Evolutionary conservation across 495 filamentous ascomycete species (phyloP), one percentile per base, ranked within the genome.

Genomic region (Tuber melanosporum): DNA sequence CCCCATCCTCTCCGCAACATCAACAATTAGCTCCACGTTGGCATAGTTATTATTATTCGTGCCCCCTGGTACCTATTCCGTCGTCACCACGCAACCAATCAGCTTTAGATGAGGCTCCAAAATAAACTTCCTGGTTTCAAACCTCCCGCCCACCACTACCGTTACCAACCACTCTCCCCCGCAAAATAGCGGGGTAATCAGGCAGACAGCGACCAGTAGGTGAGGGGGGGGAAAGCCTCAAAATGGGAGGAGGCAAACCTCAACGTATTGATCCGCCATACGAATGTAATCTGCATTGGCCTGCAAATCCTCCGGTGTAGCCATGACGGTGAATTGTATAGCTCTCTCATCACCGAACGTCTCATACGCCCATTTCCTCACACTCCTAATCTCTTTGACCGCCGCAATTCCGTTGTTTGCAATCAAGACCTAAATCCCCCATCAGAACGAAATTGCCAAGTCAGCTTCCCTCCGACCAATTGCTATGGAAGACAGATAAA

Each of bases 11-110:
- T 99, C 95, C n/a, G 95, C 95, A 84, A 99, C 90, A 87, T 99
- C 95, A 76, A 99, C 95, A 85, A 99, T 98, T 81, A 99, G 88
- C 87, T 99, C 95, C 71, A 99, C 95, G 86, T 99, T 99, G 84
- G 95, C 95, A 85, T 99, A 99, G 86, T 99, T 99, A 90, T 99
- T 98, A 88, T 99, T 99, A 87, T 99, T 99, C 70, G 96, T 99
- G 82, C 95, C 95, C 81, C 95, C 95, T n/a, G 95, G 95, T 71
- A 93, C 91, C 87, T 89, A 80, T 76, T 72, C 76, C 26, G 73
- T 66, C 52, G n/a, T 14, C 52, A 15, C 12, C 26, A 62, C 3
- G 26, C 57, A 66, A 36, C 26, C 57, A 66, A 32, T 66, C 14
- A 66, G 57, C 57, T 66, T 66, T 26, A 12, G 15, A 43, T 62